phyloP scores from a whole-genome alignment of 495 filamentous ascomycete species.

The Tuber aestivum region DNA sequence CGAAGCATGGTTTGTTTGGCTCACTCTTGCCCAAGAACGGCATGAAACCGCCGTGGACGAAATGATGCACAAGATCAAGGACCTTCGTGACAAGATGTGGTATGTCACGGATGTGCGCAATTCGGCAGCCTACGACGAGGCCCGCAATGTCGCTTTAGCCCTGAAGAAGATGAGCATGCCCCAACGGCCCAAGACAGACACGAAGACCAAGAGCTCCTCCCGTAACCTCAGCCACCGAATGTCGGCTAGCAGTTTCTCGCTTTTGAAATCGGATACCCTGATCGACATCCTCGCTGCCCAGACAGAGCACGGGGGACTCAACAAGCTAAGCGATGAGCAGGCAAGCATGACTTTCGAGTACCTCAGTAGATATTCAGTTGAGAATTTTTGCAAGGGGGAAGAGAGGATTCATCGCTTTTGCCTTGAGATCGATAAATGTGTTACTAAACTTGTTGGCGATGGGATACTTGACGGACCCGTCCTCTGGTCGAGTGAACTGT shows the following conservation, averaged over 20 bases:
- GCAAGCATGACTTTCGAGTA: conserved; percentile 78
- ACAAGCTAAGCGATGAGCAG: conserved; percentile 95
- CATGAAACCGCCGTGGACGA: conserved; percentile 59
- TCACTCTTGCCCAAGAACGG: conserved; percentile 65
- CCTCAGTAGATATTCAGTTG: conserved; percentile 72
- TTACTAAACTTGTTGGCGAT: conserved; percentile 80
- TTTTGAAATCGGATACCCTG: conserved; percentile 77
- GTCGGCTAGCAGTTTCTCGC: conserved; percentile 62
- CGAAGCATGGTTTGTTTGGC: conserved; percentile 70
- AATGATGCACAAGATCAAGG: conserved; percentile 62
- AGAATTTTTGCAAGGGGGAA: conserved; percentile 93
- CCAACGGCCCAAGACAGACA: conserved; percentile 50
- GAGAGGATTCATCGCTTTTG: conserved; percentile 93
- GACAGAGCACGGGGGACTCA: conserved; percentile 78
- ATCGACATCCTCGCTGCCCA: conserved; percentile 80
- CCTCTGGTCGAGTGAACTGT: conserved; percentile 87
- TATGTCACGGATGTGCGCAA: conserved; percentile 94
- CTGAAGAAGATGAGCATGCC: conserved; percentile 84
- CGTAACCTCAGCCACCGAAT: conserved; percentile 49
- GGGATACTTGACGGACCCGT: conserved; percentile 82
- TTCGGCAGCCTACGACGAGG: conserved; percentile 83
- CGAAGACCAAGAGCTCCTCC: conserved; percentile 50
- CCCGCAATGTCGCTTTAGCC: conserved; percentile 75
- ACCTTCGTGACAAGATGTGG: conserved; percentile 93
- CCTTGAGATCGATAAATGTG: conserved; percentile 79